Base-by-base conservation (phyloP, 140 eudicot genomes). In the Erigeron philadelphicus region DNA sequence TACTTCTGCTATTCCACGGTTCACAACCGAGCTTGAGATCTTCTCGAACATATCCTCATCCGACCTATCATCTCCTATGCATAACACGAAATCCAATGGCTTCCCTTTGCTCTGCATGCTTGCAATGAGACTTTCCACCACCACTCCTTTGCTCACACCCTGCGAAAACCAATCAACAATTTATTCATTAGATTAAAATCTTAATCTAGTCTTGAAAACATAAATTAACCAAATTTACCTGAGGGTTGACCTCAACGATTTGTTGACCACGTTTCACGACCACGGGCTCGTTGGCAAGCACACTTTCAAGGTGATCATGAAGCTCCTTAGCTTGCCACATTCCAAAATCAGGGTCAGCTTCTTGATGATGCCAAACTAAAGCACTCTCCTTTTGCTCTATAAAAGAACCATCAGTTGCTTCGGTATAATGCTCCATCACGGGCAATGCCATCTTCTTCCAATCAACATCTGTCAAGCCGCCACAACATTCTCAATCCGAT, bases 301-400 rank as follows among this genome's bases (percentile, higher is more conserved):
- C 86, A 18, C 74, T 81, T 66, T 81, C 86, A 13, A 82, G 80
- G 70, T 82, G 86, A 82, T 82, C 86, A 13, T 75, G 83, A 13
- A 82, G 76, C 75, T 82, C 83, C 59, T 82, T 82, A 1, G 86
- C 78, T 45, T 82, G 86, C 78, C 81, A 71, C 60, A 62, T 63
- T 19, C 83, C 86, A 45, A 78, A 82, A 67, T 82, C 86, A 0
- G 76, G 79, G 74, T 82, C 86, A 10, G 84, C 83, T 67, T 76
- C 84, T 78, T 75, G 78, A 71, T 82, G 80, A 75, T 82, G 86
- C 86, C 86, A 82, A 71, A 78, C 86, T n/a, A 82, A 43, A 13
- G 86, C 83, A 64, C 76, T 82, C 38, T 82, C 84, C 66, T 82
- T 82, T 49, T 78, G 70, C 63, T 82, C 84, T 44, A 82, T 82